Percentiles rank a stretch among this genome's conserved stretches.
Evolutionary conservation across 495 filamentous ascomycete species (phyloP).

Genomic region (Wilcoxina mikolae): DNA sequence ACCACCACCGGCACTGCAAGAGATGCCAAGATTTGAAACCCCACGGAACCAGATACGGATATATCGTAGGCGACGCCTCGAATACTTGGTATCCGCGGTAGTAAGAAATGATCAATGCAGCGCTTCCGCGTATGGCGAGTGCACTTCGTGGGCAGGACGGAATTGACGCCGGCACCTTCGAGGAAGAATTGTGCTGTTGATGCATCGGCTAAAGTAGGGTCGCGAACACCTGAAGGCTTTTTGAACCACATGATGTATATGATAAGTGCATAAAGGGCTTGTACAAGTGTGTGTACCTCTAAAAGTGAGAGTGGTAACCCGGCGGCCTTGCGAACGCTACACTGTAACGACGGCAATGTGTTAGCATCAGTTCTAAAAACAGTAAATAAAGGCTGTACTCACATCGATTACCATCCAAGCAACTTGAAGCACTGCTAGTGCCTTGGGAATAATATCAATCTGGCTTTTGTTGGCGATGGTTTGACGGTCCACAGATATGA

Average conservation of each 20-base stretch:
- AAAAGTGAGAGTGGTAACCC: constrained; percentile 4
- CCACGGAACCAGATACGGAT: too few relatives aligned
- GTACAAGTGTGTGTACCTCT: constrained; percentile 9
- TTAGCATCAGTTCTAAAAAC: not conserved
- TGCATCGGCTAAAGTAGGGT: not conserved
- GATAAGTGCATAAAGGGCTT: constrained; percentile 3
- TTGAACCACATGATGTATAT: constrained; percentile 10
- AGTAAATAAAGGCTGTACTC: not conserved
- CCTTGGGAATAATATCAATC: constrained; percentile 2
- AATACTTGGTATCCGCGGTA: not conserved
- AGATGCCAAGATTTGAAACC: not conserved
- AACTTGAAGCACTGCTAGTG: constrained; percentile 2
- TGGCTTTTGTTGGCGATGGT: not conserved
- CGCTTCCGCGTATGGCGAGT: not conserved
- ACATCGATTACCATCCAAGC: constrained; percentile 9
- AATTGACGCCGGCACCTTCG: not conserved
- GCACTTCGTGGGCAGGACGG: not conserved
- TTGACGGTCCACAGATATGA: not conserved
- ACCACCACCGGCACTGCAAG: not conserved
- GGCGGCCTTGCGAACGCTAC: not conserved
- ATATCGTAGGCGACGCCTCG: not conserved
- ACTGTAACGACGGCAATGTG: not conserved
- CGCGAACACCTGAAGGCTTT: constrained; percentile 8
- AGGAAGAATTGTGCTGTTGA: too few relatives aligned
- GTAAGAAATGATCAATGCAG: not conserved